Evolutionary conservation across 345 rosid species (phyloP), one percentile per base, ranked within the genome.

Genomic region (Sapria himalayana): DNA sequence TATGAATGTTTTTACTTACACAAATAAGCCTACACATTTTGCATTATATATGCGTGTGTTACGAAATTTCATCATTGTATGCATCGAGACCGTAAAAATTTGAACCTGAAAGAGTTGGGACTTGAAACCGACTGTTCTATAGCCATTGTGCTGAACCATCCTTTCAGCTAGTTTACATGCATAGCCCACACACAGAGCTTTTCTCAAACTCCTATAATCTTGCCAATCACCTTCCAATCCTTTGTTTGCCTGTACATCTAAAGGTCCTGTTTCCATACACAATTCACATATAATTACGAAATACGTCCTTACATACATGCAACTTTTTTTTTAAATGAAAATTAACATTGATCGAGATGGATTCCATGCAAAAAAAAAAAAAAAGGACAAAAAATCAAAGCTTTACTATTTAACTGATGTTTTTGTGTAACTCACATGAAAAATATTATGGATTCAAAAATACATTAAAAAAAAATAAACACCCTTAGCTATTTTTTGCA

Each of bases 91-190:
- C n/a, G n/a, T 38, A 33, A 54, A 29, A 37, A 23, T 19, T 38
- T 9, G 23, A 57, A 81, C 96, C 94, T 81, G 92, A 51, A 81
- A 85, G 33, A 86, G 68, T 51, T 78, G 97, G 31, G 81, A 63
- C 59, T 70, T 65, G 61, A 76, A 78, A 39, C 74, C 76, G 32
- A 78, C 37, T 5, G 89, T 81, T 55, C 79, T 74, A 61, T 55
- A 85, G 33, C 94, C 97, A 20, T 85, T 85, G 54, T 85, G 94
- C 45, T 62, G 86, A 59, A 70, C 58, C 94, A 78, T 86, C 60
- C 85, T 72, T 65, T 78, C 91, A 19, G 92, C 97, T 50, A 81
- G 74, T 58, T 73, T 85, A 56, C 56, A 62, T 40, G 93, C 94
- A 52, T 55, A 78, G 51, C 92, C 97, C n/a, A 58, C 66, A 49